These are phyloP conservation scores for Cercospora sp. DNA, from an alignment of 2,329 filamentous ascomycete species.

Conservation along the genomic window DNA sequence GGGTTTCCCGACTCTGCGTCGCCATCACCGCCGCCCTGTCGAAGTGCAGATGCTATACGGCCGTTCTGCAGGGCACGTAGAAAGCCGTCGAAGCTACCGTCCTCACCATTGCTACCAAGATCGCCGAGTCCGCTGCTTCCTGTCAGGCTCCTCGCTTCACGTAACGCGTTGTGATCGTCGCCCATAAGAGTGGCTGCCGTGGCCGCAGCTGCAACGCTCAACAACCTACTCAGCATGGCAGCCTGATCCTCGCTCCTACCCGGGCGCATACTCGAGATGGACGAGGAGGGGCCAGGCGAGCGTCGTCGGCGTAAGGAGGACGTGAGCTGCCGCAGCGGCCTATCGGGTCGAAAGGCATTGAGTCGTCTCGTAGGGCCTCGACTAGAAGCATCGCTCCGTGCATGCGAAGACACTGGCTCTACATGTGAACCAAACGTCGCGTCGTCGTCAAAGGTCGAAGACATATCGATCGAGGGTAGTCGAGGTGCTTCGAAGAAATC, in stretches of 20 bases:
- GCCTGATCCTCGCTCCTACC: constrained; percentile 62
- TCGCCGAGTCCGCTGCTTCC: constrained; percentile 40
- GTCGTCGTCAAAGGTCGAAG: constrained; percentile 39
- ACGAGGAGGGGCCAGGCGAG: constrained; percentile 42
- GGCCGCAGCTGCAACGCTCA: constrained; percentile 64
- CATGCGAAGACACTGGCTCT: constrained; percentile 25
- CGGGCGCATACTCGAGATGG: constrained; percentile 34
- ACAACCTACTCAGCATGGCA: constrained; percentile 60
- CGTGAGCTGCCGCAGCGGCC: constrained; percentile 45
- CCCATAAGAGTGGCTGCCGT: constrained; percentile 66
- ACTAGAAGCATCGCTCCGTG: constrained; percentile 34
- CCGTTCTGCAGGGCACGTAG: constrained; percentile 64
- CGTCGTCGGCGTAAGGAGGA: constrained; percentile 55
- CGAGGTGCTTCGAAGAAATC: constrained; percentile 33
- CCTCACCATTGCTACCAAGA: constrained; percentile 51
- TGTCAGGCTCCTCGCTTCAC: constrained; percentile 57
- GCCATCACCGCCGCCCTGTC: constrained; percentile 46
- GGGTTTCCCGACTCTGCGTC: constrained; percentile 44
- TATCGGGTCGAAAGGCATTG: constrained; percentile 37
- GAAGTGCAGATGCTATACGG: constrained; percentile 57
- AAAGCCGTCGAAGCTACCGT: constrained; percentile 64
- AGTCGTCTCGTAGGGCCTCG: constrained; percentile 34
- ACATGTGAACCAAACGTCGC: constrained; percentile 35
- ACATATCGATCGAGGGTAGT: constrained; percentile 38
- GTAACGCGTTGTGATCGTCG: constrained; percentile 56